Evolutionary conservation across 2,329 filamentous ascomycete genomes (phyloP).

Genomic region (Tolypocladium inflatum): DNA sequence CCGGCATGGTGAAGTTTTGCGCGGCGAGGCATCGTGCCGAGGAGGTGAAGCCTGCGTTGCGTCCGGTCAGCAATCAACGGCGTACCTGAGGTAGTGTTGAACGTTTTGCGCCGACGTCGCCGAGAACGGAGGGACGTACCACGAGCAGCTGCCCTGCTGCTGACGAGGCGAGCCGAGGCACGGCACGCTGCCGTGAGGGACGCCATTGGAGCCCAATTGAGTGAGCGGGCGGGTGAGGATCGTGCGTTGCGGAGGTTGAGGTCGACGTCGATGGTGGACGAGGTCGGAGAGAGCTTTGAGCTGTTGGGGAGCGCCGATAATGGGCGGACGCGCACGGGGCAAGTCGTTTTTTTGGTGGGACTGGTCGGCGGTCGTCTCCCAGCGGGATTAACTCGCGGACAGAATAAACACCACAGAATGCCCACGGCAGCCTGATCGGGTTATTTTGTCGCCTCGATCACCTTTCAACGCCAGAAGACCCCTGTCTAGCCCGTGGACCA

Average conservation of each 20-base stretch:
- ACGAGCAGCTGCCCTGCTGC: conserved; percentile 39
- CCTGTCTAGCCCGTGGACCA: background rate
- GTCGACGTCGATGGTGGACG: conserved; percentile 2
- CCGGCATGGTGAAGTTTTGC: conserved; percentile 85
- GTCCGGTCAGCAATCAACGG: background rate
- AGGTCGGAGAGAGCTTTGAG: conserved; percentile 17
- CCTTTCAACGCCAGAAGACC: background rate
- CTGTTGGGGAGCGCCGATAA: conserved; percentile 23
- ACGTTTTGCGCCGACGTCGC: background rate
- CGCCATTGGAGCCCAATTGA: conserved; percentile 43
- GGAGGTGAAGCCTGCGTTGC: conserved; percentile 51
- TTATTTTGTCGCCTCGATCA: background rate
- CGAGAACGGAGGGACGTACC: conserved; percentile 33
- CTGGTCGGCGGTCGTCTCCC: background rate
- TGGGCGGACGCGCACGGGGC: conserved; percentile 16
- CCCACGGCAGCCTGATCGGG: background rate
- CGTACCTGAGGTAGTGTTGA: background rate
- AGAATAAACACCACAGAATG: background rate
- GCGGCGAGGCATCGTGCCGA: conserved; percentile 58
- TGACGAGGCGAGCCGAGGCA: conserved; percentile 50
- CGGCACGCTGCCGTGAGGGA: conserved; percentile 56
- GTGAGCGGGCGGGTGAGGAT: conserved; percentile 8
- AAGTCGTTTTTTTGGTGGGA: conserved; percentile 19
- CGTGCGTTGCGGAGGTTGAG: background rate
- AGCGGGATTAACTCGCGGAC: background rate